Evolutionary conservation across 176 grass and related monocot species (phyloP), one percentile per base, ranked within the genome.

Genomic region (Musa acuminata): DNA sequence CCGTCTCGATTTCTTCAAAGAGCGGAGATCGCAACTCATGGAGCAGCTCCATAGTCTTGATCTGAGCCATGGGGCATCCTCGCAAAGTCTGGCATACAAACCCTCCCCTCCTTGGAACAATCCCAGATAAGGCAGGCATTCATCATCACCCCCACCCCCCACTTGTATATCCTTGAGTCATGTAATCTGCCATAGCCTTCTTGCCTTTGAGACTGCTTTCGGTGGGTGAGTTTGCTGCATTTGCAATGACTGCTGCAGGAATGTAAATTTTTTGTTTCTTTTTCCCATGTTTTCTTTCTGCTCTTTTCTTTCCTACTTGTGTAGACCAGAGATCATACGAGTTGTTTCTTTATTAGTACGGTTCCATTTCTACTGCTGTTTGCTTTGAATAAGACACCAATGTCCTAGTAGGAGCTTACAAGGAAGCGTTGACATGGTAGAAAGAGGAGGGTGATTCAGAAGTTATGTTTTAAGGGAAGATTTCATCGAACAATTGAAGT

Each of bases 1-100:
- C 43, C 85, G 96, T 11, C 84, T 99, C 53, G 96, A 99, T 87
- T 99, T 99, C 87, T 99, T 99, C 83, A 99, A 92, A 79, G 96
- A 95, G 76, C 80, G 91, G 48, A 78, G 96, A 78, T 89, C 96
- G 8, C 96, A 99, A 62, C 69, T 99, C 75, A 99, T 99, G 91
- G 96, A 99, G 72, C 96, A 99, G 29, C 84, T 99, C 29, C 96
- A 99, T 64, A 88, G 91, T 77, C 91, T 99, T 19, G 91, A 95
- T 91, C 85, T 99, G 73, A 88, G 90, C 22, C 88, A 92, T 83
- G 86, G 90, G 49, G 66, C 84, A 8, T 70, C 81, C 13, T 79
- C 84, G 1, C 84, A 95, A 79, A 86, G 77, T 54, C 82, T 88
- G 26, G 74, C 86, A 35, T 91, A 81, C 83, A 99, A 94, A 81